Conservation (phyloP, 768 basidiomycete species). For the Tulasnella sp. region DNA sequence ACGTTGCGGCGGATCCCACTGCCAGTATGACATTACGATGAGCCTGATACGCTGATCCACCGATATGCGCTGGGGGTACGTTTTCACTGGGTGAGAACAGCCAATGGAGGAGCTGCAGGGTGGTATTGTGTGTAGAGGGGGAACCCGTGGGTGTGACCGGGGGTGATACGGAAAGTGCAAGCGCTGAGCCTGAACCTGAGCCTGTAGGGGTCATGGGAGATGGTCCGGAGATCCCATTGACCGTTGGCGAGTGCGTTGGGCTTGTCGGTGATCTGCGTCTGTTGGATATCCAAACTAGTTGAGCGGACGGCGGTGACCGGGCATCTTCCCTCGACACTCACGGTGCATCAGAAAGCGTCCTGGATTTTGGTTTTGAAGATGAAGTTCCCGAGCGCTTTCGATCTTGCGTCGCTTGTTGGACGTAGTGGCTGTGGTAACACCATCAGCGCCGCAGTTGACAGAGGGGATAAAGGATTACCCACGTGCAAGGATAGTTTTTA, state of each 20-base stretch:
- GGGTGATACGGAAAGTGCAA: constrained; percentile 6
- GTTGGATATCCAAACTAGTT: no score
- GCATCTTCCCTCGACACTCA: no score
- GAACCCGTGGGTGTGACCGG: constrained; percentile 1
- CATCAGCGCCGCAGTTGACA: not conserved
- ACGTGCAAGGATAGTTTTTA: constrained; percentile 92
- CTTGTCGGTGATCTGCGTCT: no score
- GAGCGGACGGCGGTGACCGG: no score
- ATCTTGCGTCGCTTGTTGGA: constrained; percentile 78
- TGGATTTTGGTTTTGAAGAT: no score
- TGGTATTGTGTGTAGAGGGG: not conserved
- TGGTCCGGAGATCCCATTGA: no score
- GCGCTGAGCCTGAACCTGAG: constrained; percentile 5
- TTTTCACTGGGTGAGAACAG: not conserved
- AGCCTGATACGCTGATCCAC: constrained; percentile 8
- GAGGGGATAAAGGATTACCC: constrained; percentile 28
- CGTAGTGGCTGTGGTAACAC: constrained; percentile 44
- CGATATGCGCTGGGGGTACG: constrained; percentile 3
- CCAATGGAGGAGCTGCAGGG: constrained; percentile 4
- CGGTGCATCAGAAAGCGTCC: no score
- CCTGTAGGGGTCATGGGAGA: no score
- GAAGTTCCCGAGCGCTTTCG: constrained; percentile 23
- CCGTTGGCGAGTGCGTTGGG: no score
- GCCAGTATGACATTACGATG: not conserved
- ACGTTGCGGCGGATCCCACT: not conserved